phyloP scores from a whole-genome alignment of 140 eudicot species.

The Senecio squalidus region DNA sequence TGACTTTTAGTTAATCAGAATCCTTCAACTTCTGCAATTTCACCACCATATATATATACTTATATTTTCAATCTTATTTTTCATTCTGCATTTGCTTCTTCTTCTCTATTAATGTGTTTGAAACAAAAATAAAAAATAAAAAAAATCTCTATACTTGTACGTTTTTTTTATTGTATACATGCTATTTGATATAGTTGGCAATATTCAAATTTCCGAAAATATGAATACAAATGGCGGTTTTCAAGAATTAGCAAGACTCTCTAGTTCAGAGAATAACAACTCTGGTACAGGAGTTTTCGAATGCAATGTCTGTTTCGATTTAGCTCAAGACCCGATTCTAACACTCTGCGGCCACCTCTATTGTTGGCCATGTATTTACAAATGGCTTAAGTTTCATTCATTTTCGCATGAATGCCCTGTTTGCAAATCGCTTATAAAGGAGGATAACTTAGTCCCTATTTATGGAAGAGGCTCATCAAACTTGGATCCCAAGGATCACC shows the following conservation, averaged over 20 bases:
- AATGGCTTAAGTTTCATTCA: constrained; percentile 55
- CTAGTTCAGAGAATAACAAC: constrained; percentile 14
- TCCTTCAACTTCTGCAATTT: too few relatives aligned
- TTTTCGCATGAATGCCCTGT: constrained; percentile 49
- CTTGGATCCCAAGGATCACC: constrained; percentile 29
- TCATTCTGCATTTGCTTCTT: too few relatives aligned
- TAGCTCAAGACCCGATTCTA: constrained; percentile 50
- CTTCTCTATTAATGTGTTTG: too few relatives aligned
- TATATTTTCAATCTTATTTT: too few relatives aligned
- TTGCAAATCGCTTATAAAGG: constrained; percentile 43
- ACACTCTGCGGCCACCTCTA: constrained; percentile 55
- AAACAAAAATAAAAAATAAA: too few relatives aligned
- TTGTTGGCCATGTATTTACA: constrained; percentile 61
- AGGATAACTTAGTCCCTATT: constrained; percentile 38
- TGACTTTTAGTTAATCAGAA: too few relatives aligned
- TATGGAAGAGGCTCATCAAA: constrained; percentile 47
- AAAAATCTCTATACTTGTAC: neutral
- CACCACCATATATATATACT: too few relatives aligned
- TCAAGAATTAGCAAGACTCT: constrained; percentile 28
- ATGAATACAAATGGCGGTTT: constrained; percentile 30
- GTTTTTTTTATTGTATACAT: constrained; percentile 12
- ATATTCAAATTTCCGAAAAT: constrained; percentile 12
- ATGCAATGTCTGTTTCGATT: constrained; percentile 52
- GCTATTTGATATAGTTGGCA: constrained; percentile 14
- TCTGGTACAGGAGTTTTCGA: constrained; percentile 38